phyloP scores from a whole-genome alignment of 2,329 filamentous ascomycete species.

The Clarireedia sp. region DNA sequence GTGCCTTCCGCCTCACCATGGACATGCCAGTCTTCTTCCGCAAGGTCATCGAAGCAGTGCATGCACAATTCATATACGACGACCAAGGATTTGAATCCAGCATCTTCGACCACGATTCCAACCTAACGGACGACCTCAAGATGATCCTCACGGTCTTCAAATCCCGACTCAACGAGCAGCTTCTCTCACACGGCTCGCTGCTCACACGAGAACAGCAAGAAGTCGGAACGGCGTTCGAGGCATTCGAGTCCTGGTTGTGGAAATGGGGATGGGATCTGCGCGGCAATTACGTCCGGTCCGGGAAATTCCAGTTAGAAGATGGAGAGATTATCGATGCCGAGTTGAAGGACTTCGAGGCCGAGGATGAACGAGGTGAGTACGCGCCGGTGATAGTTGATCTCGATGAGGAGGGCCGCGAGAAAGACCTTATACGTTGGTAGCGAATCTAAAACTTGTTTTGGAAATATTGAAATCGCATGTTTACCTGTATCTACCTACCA shows the following conservation, averaged over 20 bases:
- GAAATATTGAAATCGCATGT: background rate
- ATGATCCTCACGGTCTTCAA: constrained; percentile 47
- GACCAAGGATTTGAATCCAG: constrained; percentile 40
- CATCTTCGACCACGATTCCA: constrained; percentile 30
- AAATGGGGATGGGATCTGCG: constrained; percentile 48
- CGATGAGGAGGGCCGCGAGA: constrained; percentile 28
- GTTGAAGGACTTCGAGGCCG: constrained; percentile 43
- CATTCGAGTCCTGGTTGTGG: constrained; percentile 41
- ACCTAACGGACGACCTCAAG: constrained; percentile 32
- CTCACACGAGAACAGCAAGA: constrained; percentile 35
- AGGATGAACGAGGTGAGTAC: constrained; percentile 36
- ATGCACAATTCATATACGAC: constrained; percentile 48
- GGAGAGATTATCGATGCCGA: constrained; percentile 40
- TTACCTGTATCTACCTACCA: background rate
- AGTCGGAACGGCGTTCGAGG: constrained; percentile 41
- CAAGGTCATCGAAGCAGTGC: constrained; percentile 42
- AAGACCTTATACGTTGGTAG: constrained; percentile 26
- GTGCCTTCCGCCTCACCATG: constrained; percentile 39
- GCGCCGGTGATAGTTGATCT: constrained; percentile 29
- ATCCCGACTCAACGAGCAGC: constrained; percentile 41
- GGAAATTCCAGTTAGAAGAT: constrained; percentile 44
- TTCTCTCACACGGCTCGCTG: constrained; percentile 31
- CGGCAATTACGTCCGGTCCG: constrained; percentile 40
- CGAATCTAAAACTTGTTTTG: constrained; percentile 2
- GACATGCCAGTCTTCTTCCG: constrained; percentile 38